Base-by-base conservation (phyloP, 1,139 yeast genomes). In the Yamadazyma mexicana region DNA sequence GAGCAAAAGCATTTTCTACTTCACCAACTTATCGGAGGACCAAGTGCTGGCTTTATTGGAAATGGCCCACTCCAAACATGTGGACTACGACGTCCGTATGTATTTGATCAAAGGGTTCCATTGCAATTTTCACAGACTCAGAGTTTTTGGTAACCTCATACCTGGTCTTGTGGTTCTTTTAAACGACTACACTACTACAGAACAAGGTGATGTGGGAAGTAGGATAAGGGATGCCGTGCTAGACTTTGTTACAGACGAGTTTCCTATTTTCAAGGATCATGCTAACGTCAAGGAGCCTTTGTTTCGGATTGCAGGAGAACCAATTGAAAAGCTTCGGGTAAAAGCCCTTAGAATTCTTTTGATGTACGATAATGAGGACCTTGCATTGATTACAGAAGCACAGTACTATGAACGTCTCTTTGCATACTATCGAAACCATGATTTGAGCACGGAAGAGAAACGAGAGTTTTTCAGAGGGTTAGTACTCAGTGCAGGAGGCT, bases 181-280 rank as follows among this genome's bases (percentile, higher is more conserved):
- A 31, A 79, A 81, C 47, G 91, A 84, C 49, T 83, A 83, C 51
- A 79, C 89, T 0, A 62, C 73, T 3, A 81, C 88, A 0, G 78
- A 77, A 37, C 85, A 80, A 55, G 92, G 92, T 14, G 92, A 84
- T 58, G 87, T 83, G 11, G 97, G 97, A 2, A 78, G 88, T 28
- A 75, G 81, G 55, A 75, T 88, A 1, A 68, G 97, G 37, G 51
- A 57, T 2, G 73, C 81, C 0, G 66, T 81, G 1, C 58, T 83
- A 5, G 45, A 55, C 7, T 54, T 78, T 4, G 54, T 83, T 7
- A 42, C 47, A 0, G 41, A 40, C 0, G 12, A 28, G 15, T 59
- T 63, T 20, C 43, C 38, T 6, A 34, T 33, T 7, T 40, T 42
- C 27, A 26, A 26, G 7, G 35, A 18, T 9, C 17, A 35, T 5